Conservation (phyloP, 2,329 filamentous ascomycete species). For the Trichophyton simii region DNA sequence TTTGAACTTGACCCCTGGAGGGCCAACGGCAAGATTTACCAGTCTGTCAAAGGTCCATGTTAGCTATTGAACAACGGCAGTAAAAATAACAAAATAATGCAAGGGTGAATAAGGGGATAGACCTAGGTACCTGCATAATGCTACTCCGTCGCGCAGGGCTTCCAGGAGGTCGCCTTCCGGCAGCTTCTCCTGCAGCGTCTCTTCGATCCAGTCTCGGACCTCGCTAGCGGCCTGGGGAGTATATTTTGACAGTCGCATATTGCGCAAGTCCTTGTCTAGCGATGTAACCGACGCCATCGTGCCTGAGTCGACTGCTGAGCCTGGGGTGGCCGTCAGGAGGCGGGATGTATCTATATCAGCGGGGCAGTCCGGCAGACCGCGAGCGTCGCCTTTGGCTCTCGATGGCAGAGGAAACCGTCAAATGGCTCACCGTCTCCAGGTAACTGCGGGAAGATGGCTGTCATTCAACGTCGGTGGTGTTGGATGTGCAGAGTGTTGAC, state of each 20-base stretch:
- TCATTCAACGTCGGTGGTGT: background rate
- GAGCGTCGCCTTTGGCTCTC: background rate
- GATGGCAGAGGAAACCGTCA: background rate
- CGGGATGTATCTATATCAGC: background rate
- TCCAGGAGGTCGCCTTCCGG: slow-evolving; percentile 67
- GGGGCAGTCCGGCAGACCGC: background rate
- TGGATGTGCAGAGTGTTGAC: background rate
- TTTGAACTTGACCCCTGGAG: slow-evolving; percentile 78
- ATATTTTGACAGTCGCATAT: slow-evolving; percentile 82
- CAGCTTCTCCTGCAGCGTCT: slow-evolving; percentile 60
- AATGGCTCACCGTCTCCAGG: background rate
- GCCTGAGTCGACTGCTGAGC: background rate
- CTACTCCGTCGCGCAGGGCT: slow-evolving; percentile 76
- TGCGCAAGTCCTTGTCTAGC: slow-evolving; percentile 89
- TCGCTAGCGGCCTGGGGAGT: slow-evolving; percentile 83
- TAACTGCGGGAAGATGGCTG: background rate
- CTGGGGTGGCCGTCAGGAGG: background rate
- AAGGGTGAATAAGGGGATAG: background rate
- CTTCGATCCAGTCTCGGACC: slow-evolving; percentile 74
- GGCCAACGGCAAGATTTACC: slow-evolving; percentile 64
- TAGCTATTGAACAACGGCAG: background rate
- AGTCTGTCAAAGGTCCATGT: slow-evolving; percentile 45
- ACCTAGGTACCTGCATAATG: slow-evolving; percentile 70
- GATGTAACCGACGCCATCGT: slow-evolving; percentile 86
- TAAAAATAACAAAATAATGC: slow-evolving; percentile 17